These are phyloP conservation scores for Aspergillus avenaceus DNA, from an alignment of 495 filamentous ascomycete genomes.

Conservation along the genomic window DNA sequence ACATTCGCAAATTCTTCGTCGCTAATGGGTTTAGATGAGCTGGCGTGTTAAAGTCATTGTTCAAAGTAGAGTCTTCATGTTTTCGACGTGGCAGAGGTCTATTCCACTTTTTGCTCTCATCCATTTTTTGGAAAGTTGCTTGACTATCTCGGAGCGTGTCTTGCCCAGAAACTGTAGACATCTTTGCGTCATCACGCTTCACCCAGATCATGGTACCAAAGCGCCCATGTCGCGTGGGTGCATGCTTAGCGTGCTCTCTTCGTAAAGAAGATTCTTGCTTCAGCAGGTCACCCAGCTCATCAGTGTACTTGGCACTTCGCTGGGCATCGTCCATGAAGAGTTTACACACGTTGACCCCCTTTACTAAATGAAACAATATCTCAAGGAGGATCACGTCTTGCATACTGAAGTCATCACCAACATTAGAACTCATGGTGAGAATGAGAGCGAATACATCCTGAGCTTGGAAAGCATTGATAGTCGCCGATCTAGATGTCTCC, in stretches of 20 bases:
- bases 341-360: conserved; percentile 80
- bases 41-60: conserved; percentile 70
- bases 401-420: conserved; percentile 85
- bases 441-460: conserved; percentile 88
- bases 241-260: conserved; percentile 69
- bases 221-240: conserved; percentile 84
- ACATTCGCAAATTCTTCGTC: conserved; percentile 66
- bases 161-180: conserved; percentile 86
- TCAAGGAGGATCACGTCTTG: conserved; percentile 87
- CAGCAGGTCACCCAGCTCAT: conserved; percentile 71
- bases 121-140: conserved; percentile 77
- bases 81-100: conserved; percentile 63
- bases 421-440: conserved; percentile 80
- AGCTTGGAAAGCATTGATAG: conserved; percentile 80
- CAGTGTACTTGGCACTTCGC: conserved; percentile 56
- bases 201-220: conserved; percentile 99
- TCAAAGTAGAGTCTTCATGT: conserved; percentile 58
- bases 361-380: conserved; percentile 84
- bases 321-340: conserved; percentile 80
- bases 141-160: conserved; percentile 71
- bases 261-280: conserved; percentile 77
- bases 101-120: conserved; percentile 85
- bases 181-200: conserved; percentile 73
- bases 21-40: conserved; percentile 64
- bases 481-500: conserved; percentile 81